phyloP scores from a whole-genome alignment of 2,329 filamentous ascomycete species.

The Cladobotryum protrusum region DNA sequence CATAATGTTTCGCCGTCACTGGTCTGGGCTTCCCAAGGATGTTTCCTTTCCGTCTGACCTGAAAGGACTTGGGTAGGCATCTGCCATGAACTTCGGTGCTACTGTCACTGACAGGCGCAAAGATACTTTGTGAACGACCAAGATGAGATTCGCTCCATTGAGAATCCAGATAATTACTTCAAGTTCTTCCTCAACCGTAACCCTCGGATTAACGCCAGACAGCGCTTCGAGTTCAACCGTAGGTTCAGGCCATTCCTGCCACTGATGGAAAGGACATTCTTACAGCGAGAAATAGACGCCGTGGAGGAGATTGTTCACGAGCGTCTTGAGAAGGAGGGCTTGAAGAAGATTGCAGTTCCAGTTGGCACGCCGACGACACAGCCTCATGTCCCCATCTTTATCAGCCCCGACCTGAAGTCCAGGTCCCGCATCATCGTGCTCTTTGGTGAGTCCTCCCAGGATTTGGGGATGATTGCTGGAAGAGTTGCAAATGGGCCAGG shows the following conservation, averaged over 20 bases:
- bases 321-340: slow-evolving; percentile 55
- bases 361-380: slow-evolving; percentile 38
- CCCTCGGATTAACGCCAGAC: slow-evolving; percentile 68
- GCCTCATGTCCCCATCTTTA: slow-evolving; percentile 64
- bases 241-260: slow-evolving; percentile 17
- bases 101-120: not conserved
- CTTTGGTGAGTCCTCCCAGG: slow-evolving; percentile 64
- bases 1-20: slow-evolving; percentile 65
- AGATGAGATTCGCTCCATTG: slow-evolving; percentile 67
- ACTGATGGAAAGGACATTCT: not conserved
- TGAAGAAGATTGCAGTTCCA: slow-evolving; percentile 58
- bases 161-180: slow-evolving; percentile 63
- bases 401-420: slow-evolving; percentile 41
- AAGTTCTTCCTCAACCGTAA: slow-evolving; percentile 69
- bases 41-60: slow-evolving; percentile 60
- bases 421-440: slow-evolving; percentile 64
- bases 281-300: slow-evolving; percentile 43
- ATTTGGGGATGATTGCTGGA: slow-evolving; percentile 69
- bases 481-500: slow-evolving; percentile 57
- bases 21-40: slow-evolving; percentile 64
- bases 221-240: slow-evolving; percentile 71
- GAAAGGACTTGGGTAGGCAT: slow-evolving; percentile 59
- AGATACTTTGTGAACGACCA: slow-evolving; percentile 75
- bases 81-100: not conserved
- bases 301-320: slow-evolving; percentile 53